Percentiles rank a stretch among this genome's conserved stretches.
Conservation (phyloP, 371 early-diverging fungal genomes). For the Mortierella sp. region DNA sequence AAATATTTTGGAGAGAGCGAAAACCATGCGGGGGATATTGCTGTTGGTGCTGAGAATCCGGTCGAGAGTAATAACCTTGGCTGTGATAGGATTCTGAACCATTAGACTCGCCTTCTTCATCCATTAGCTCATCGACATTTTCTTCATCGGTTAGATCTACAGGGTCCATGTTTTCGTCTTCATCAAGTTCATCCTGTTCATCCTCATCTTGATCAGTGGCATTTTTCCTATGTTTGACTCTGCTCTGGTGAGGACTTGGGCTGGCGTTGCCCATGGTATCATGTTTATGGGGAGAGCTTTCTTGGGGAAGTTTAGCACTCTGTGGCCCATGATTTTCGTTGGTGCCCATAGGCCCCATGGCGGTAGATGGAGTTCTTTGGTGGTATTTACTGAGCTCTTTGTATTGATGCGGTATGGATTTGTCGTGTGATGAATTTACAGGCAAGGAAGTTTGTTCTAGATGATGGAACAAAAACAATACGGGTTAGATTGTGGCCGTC, state of each 20-base stretch:
- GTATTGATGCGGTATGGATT: neutral
- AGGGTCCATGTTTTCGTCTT: neutral
- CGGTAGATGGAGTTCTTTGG: constrained; percentile 16
- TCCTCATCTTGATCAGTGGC: neutral
- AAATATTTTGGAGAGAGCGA: constrained; percentile 12
- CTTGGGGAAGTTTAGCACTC: neutral
- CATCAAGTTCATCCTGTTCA: constrained; percentile 8
- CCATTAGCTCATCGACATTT: constrained; percentile 52
- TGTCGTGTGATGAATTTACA: neutral
- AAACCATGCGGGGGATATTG: constrained; percentile 3
- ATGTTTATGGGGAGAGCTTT: neutral
- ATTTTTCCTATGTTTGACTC: constrained; percentile 1
- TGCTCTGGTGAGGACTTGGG: constrained; percentile 4
- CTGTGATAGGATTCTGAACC: neutral
- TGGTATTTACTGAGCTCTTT: constrained; percentile 8
- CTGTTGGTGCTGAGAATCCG: constrained; percentile 17
- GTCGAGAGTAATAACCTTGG: constrained; percentile 6
- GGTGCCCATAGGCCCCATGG: constrained; percentile 26
- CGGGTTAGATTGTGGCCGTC: neutral
- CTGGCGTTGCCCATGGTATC: neutral
- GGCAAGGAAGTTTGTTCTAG: neutral
- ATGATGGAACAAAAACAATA: neutral
- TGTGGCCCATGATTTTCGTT: constrained; percentile 22
- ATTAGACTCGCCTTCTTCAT: constrained; percentile 28
- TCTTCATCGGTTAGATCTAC: constrained; percentile 18